Conservation (phyloP, 1,139 yeast species). For the Pichia sp. region DNA sequence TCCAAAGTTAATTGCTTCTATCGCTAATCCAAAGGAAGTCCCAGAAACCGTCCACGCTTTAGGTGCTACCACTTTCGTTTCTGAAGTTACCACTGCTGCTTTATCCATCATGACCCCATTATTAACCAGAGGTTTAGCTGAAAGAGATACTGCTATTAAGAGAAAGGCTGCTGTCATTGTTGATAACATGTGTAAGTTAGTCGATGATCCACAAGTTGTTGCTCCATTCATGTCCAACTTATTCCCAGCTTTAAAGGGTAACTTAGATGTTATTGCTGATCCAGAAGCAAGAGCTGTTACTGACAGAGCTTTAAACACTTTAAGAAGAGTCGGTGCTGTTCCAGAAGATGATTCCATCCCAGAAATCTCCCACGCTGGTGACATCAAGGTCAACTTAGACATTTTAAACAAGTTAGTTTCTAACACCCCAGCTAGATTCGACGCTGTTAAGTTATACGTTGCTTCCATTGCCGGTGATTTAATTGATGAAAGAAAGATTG, state of each 20-base stretch:
- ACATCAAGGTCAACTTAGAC: slow-evolving; percentile 77
- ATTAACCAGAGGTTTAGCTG: slow-evolving; percentile 98
- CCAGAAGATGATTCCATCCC: slow-evolving; percentile 87
- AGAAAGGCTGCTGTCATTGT: slow-evolving; percentile 99
- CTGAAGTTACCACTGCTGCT: slow-evolving; percentile 99
- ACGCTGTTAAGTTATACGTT: slow-evolving; percentile 71
- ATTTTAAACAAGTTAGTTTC: slow-evolving; percentile 75
- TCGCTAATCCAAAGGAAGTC: slow-evolving; percentile 94
- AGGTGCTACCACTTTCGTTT: slow-evolving; percentile 99
- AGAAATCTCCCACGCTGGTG: slow-evolving; percentile 99
- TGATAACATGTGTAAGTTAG: slow-evolving; percentile 99
- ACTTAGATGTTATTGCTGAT: slow-evolving; percentile 96
- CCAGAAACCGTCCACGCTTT: slow-evolving; percentile 98
- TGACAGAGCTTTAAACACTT: slow-evolving; percentile 93
- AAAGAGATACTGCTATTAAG: slow-evolving; percentile 99
- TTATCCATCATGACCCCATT: slow-evolving; percentile 99
- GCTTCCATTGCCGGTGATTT: slow-evolving; percentile 99
- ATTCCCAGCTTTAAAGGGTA: slow-evolving; percentile 93
- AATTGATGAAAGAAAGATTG: slow-evolving; percentile 96
- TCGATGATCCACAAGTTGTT: slow-evolving; percentile 99
- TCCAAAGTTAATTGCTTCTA: slow-evolving; percentile 96
- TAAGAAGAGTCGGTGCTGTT: slow-evolving; percentile 98
- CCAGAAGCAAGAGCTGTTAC: slow-evolving; percentile 99
- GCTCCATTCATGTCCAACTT: slow-evolving; percentile 97
- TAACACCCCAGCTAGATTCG: slow-evolving; percentile 75